These are phyloP conservation scores for Truncatella angustata DNA, from an alignment of 2,329 filamentous ascomycete species.

Conservation along the genomic window DNA sequence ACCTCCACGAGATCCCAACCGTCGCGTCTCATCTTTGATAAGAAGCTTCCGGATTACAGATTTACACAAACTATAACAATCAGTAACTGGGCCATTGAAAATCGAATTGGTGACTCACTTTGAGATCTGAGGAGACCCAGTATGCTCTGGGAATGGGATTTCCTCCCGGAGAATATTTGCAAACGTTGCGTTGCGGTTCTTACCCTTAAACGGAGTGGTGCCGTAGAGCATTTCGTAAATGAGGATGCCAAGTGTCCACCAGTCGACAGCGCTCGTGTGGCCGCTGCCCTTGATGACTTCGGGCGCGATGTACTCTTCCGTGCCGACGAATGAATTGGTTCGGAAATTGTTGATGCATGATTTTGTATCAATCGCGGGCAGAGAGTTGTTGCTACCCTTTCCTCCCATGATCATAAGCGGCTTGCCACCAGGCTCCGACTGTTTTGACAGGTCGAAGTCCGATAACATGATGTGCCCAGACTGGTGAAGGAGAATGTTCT, in stretches of 20 bases:
- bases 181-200: conserved; percentile 97
- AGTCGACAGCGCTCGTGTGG: conserved; percentile 97
- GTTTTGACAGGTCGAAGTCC: conserved; percentile 97
- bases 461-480: conserved; percentile 99
- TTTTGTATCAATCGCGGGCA: conserved; percentile 97
- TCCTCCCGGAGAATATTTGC: conserved; percentile 96
- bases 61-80: conserved; percentile 75
- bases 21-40: conserved; percentile 95
- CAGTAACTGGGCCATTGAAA: conserved; percentile 11
- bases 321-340: conserved; percentile 97
- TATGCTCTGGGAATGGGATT: conserved; percentile 90
- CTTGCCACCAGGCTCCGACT: conserved; percentile 92
- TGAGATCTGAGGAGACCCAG: conserved; percentile 79
- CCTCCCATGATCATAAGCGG: conserved; percentile 97
- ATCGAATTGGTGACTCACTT: conserved; percentile 62
- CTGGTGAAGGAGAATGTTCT: conserved; percentile 97
- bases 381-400: conserved; percentile 79
- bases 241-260: conserved; percentile 97
- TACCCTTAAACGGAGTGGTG: conserved; percentile 98
- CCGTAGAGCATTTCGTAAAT: conserved; percentile 99
- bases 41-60: conserved; percentile 92
- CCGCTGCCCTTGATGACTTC: conserved; percentile 99
- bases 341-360: conserved; percentile 98
- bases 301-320: conserved; percentile 97
- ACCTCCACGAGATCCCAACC: conserved; percentile 88